A percentile compares a stretch with the other conserved stretches of the same genome.
These are phyloP conservation scores for Chenopodium quinoa DNA, from an alignment of 148 eudicot species.

Conservation along the genomic window DNA sequence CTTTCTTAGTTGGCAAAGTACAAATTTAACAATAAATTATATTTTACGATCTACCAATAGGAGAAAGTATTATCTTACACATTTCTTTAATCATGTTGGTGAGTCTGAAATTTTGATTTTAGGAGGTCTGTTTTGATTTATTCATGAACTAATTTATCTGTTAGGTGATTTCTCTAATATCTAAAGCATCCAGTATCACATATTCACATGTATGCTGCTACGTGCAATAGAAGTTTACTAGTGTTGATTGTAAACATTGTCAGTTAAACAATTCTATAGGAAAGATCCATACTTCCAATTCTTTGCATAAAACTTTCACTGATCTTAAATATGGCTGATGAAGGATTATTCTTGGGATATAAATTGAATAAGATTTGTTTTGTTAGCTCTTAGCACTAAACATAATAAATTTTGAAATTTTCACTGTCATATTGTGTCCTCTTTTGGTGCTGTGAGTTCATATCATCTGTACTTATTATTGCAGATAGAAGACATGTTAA, in stretches of 20 bases:
- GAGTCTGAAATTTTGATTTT: neutral
- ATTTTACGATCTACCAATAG: neutral
- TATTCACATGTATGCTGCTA: neutral
- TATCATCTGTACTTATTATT: conserved; percentile 19
- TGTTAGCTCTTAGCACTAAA: conserved; percentile 9
- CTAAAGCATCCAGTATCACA: conserved; percentile 11
- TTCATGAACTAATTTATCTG: neutral
- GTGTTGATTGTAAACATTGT: neutral
- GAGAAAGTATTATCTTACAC: neutral
- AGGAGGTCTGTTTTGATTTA: neutral
- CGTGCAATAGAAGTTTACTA: neutral
- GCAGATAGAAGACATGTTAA: conserved; percentile 98
- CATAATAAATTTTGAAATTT: conserved; percentile 1
- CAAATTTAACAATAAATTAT: neutral
- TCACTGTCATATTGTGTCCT: conserved; percentile 2
- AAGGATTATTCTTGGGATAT: neutral
- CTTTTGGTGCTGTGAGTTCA: neutral
- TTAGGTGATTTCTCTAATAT: neutral
- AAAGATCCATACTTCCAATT: neutral
- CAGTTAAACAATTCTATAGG: neutral
- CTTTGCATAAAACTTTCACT: conserved; percentile 9
- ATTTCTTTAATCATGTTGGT: neutral
- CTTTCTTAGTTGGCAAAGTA: neutral
- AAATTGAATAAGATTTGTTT: neutral
- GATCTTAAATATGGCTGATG: neutral